Conservation (phyloP, 495 filamentous ascomycete species). For the Hypoxylon crocopeplum region DNA sequence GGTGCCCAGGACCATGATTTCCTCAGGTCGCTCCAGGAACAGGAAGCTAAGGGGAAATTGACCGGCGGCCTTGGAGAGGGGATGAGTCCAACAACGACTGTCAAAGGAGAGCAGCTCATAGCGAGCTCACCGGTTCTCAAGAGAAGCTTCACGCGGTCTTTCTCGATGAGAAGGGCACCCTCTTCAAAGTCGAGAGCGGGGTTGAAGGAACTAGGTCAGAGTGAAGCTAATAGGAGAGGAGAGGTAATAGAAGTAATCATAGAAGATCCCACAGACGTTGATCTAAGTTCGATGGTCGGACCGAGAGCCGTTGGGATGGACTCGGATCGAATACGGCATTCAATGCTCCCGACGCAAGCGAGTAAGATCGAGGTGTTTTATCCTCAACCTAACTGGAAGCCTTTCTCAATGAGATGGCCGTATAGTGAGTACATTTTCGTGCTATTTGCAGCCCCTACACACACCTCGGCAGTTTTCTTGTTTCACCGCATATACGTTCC, state of each 20-base stretch:
- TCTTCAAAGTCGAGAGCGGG: constrained; percentile 36
- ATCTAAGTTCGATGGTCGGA: constrained; percentile 52
- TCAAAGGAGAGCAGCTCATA: constrained; percentile 51
- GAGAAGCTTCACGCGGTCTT: constrained; percentile 43
- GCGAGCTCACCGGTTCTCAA: constrained; percentile 44
- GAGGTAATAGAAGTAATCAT: constrained; percentile 59
- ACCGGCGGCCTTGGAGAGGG: constrained; percentile 58
- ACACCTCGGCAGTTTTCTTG: too few species aligned
- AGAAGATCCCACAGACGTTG: constrained; percentile 44
- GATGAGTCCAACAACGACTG: constrained; percentile 45
- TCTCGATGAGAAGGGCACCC: constrained; percentile 40
- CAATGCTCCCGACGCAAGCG: constrained; percentile 39
- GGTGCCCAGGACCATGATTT: constrained; percentile 48
- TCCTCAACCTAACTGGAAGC: constrained; percentile 73
- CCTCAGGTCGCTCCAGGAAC: constrained; percentile 45
- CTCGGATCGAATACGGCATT: constrained; percentile 28
- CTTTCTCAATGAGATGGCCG: constrained; percentile 70
- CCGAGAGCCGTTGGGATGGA: constrained; percentile 26
- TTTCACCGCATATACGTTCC: too few species aligned
- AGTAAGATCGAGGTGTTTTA: constrained; percentile 55
- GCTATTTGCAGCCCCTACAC: background rate
- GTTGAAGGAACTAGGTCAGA: constrained; percentile 53
- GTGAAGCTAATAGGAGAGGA: constrained; percentile 58
- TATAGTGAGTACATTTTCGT: constrained; percentile 61
- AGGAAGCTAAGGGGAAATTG: constrained; percentile 54